Base-by-base conservation (phyloP, 768 basidiomycete species). In the Panellus pusillus region DNA sequence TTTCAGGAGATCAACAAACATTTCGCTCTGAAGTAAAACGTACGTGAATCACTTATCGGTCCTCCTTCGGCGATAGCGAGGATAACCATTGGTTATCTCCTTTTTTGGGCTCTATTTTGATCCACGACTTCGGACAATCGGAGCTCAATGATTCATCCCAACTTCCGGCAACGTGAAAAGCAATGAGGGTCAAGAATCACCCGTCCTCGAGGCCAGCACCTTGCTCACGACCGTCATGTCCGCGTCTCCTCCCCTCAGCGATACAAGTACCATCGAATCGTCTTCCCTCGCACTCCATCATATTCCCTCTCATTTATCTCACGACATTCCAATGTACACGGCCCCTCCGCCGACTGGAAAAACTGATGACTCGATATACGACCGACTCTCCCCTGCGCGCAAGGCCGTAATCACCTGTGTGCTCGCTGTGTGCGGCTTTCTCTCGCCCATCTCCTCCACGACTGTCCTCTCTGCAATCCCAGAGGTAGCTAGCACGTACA, bases 401-500 rank as follows among this genome's bases (percentile, higher is more conserved):
- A 61, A 61, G 28, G 8, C 17, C n/a, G 17, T 61, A 17, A 61
- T 61, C 31, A 61, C 59, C 20, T 45, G 43, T 20, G 32, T 61
- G 13, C 51, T 57, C 27, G 47, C 55, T 17, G 17, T 61, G 14
- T 61, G 59, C 18, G 59, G 59, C 24, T 54, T 61, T 29, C 52
- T 61, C 36, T 55, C 55, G 4, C 59, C 59, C 7, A 38, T 61
- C 1, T 57, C 59, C 12, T 61, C 59, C 20, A 61, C 59, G 3
- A 57, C 52, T 0, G 59, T 61, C 7, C 55, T 61, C 41, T 57
- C 55, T 1, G 55, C 59, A 2, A 47, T 61, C 18, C 59, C 59
- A n/a, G 59, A 61, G 35, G 59, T 61, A 8, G 59, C 59, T 9
- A 47, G 52, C 48, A 57, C 52, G 13, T 61, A 50, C 41, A 42